Evolutionary conservation across 2,329 filamentous ascomycete species (phyloP).

Genomic region (Penicillium sp.): DNA sequence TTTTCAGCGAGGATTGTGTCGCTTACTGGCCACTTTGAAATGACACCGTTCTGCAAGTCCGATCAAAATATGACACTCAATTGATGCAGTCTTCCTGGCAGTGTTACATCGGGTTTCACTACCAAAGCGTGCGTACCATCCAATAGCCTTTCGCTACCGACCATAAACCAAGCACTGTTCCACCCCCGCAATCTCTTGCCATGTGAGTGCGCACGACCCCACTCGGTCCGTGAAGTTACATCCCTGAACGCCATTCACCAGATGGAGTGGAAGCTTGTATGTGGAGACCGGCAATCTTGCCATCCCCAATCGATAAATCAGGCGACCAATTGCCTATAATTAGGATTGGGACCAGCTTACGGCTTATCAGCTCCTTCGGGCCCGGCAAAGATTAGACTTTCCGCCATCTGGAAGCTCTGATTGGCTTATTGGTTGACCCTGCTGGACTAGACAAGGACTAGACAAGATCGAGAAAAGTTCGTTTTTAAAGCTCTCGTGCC

Average conservation of each 20-base stretch:
- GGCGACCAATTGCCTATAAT: neutral
- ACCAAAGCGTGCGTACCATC: neutral
- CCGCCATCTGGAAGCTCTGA: neutral
- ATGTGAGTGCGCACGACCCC: neutral
- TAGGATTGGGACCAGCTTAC: neutral
- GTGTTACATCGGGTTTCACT: neutral
- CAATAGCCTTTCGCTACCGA: neutral
- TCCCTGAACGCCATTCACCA: neutral
- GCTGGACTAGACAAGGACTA: neutral
- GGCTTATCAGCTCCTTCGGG: neutral
- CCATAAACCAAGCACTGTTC: neutral
- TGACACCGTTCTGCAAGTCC: neutral
- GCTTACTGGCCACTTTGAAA: neutral
- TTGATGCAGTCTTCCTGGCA: slow-evolving; percentile 1
- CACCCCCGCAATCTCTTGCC: neutral
- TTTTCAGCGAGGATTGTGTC: neutral
- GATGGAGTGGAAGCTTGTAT: neutral
- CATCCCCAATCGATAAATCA: neutral
- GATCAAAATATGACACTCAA: neutral
- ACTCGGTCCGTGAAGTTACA: neutral
- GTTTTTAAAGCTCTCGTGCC: neutral
- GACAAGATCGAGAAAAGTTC: neutral
- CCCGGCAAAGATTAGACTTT: neutral
- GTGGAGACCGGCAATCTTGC: neutral
- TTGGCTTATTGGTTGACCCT: neutral